A percentile compares a stretch with the other conserved stretches of the same genome.
Evolutionary conservation across 1,284 basidiomycete genomes (phyloP).

Genomic region (Kalmanozyma brasiliensis): DNA sequence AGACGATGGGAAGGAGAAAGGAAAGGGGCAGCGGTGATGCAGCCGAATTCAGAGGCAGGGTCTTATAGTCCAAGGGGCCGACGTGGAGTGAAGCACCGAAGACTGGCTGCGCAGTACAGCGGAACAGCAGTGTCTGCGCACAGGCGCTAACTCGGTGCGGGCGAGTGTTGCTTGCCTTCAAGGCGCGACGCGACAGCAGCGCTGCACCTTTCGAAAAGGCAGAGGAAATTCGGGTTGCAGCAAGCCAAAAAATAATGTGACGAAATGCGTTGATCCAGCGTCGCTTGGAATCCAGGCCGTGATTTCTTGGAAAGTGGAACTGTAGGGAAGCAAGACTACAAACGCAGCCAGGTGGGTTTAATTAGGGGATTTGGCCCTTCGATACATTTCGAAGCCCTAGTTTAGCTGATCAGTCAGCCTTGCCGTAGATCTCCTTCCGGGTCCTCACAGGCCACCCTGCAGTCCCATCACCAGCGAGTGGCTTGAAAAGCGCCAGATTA

Average conservation of each 20-base stretch:
- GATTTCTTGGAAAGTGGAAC: too few relatives aligned
- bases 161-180: slow-evolving; percentile 16
- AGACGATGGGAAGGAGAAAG: slow-evolving; percentile 23
- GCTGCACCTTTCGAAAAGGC: background rate
- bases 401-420: too few relatives aligned
- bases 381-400: too few relatives aligned
- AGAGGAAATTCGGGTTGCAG: background rate
- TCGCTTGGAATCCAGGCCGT: too few relatives aligned
- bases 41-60: slow-evolving; percentile 33
- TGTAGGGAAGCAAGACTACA: too few relatives aligned
- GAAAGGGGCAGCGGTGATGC: slow-evolving; percentile 20
- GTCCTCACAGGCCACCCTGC: too few relatives aligned
- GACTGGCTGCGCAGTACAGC: background rate
- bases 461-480: too few relatives aligned
- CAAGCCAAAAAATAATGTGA: background rate
- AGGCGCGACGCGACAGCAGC: slow-evolving; percentile 23
- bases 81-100: slow-evolving; percentile 5
- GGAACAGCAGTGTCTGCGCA: slow-evolving; percentile 5
- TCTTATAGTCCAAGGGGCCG: slow-evolving; percentile 36
- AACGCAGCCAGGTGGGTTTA: too few relatives aligned
- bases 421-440: too few relatives aligned
- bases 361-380: too few relatives aligned
- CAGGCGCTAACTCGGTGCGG: background rate
- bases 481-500: too few relatives aligned
- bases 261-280: slow-evolving; percentile 2